These are phyloP conservation scores for Candida mesenterica DNA, from an alignment of 1,139 yeast species.

Conservation along the genomic window DNA sequence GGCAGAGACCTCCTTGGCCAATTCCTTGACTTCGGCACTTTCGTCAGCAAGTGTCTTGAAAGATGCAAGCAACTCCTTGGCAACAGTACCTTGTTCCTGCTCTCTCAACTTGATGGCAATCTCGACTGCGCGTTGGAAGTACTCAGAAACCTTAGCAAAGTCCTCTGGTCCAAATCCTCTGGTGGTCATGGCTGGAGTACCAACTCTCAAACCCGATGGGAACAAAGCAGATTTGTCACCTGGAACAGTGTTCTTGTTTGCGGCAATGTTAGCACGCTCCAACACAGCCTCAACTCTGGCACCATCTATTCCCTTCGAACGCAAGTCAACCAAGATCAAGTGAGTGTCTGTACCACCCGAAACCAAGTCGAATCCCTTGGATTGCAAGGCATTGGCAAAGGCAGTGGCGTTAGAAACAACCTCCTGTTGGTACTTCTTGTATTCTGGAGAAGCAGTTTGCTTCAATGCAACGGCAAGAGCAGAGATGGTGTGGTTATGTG, in stretches of 20 bases:
- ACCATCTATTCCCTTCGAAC: slow-evolving; percentile 87
- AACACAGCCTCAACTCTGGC: slow-evolving; percentile 92
- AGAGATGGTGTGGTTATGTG: slow-evolving; percentile 95
- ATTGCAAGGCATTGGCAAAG: slow-evolving; percentile 67
- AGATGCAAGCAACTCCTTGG: slow-evolving; percentile 61
- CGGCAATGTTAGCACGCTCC: slow-evolving; percentile 88
- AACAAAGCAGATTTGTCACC: slow-evolving; percentile 93
- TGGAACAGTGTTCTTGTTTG: slow-evolving; percentile 94
- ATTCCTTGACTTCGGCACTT: slow-evolving; percentile 53
- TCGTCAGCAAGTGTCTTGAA: slow-evolving; percentile 66
- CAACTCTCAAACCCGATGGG: slow-evolving; percentile 95
- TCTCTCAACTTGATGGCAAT: slow-evolving; percentile 59
- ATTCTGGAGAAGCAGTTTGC: slow-evolving; percentile 86
- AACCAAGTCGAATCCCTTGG: slow-evolving; percentile 74
- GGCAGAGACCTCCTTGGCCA: slow-evolving; percentile 58
- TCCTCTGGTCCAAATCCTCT: slow-evolving; percentile 85
- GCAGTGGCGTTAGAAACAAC: slow-evolving; percentile 78
- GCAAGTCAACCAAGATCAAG: slow-evolving; percentile 80
- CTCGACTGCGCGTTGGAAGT: slow-evolving; percentile 75
- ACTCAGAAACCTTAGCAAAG: slow-evolving; percentile 73
- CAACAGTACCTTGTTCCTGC: slow-evolving; percentile 56
- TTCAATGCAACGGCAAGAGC: slow-evolving; percentile 93
- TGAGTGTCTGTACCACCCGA: slow-evolving; percentile 95
- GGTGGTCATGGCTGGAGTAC: slow-evolving; percentile 98
- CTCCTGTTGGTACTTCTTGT: slow-evolving; percentile 76